These are phyloP conservation scores for Wickerhamomyces bovis DNA, from an alignment of 805 yeast species.

Conservation along the genomic window DNA sequence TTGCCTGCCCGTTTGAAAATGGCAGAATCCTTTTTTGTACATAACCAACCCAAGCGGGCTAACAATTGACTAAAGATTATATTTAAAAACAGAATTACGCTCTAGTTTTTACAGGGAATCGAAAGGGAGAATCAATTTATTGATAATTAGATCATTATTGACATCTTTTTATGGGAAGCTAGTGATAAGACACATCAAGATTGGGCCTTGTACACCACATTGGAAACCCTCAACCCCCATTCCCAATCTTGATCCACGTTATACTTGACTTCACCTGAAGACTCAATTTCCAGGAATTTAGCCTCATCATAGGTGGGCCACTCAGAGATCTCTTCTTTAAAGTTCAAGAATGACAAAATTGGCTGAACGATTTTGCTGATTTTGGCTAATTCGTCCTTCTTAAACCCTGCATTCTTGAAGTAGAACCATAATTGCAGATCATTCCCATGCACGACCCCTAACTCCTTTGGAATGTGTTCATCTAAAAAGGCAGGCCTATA, in stretches of 20 bases:
- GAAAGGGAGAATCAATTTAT: too few relatives aligned
- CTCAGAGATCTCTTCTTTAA: slow-evolving; percentile 2
- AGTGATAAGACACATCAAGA: background rate
- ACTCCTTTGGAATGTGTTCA: slow-evolving; percentile 13
- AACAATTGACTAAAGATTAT: too few relatives aligned
- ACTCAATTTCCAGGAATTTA: slow-evolving; percentile 22
- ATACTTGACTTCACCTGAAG: slow-evolving; percentile 24
- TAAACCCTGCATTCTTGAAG: slow-evolving; percentile 18
- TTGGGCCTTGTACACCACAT: slow-evolving; percentile 20
- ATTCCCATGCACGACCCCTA: slow-evolving; percentile 29
- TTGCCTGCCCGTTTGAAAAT: background rate
- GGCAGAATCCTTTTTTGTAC: background rate
- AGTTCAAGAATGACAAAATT: slow-evolving; percentile 23
- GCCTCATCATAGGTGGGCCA: slow-evolving; percentile 26
- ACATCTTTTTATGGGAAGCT: too few relatives aligned
- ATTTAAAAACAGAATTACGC: too few relatives aligned
- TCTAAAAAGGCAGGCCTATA: slow-evolving; percentile 22
- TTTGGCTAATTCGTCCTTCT: slow-evolving; percentile 21
- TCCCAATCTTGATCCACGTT: slow-evolving; percentile 30
- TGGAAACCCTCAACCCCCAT: slow-evolving; percentile 29
- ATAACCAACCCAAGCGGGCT: too few relatives aligned
- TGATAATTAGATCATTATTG: too few relatives aligned
- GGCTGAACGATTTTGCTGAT: slow-evolving; percentile 25
- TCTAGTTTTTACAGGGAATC: too few relatives aligned
- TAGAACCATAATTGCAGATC: slow-evolving; percentile 20